Conservation (phyloP, 208 protist species). For the Histomonas meleagridis region DNA sequence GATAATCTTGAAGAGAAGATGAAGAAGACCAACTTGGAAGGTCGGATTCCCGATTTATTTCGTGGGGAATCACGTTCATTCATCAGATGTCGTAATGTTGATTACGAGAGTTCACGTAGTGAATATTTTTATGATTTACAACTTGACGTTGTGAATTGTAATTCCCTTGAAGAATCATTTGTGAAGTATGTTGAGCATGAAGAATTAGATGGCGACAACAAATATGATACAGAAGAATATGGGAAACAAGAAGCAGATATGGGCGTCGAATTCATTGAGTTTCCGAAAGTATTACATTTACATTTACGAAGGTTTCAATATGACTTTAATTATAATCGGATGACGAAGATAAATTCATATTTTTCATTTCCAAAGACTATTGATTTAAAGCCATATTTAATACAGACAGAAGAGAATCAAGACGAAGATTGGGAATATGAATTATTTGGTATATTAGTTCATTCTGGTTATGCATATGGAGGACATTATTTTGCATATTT, state of each 20-base stretch:
- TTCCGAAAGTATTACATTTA: slow-evolving; percentile 67
- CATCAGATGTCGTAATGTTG: slow-evolving; percentile 67
- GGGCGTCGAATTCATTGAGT: slow-evolving; percentile 56
- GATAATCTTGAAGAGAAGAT: slow-evolving; percentile 73
- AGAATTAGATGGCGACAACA: not conserved
- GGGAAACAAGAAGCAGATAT: slow-evolving; percentile 59
- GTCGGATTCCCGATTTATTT: slow-evolving; percentile 31
- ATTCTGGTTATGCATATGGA: not conserved
- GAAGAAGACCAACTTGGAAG: slow-evolving; percentile 54
- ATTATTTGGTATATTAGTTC: not conserved
- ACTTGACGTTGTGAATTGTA: slow-evolving; percentile 63
- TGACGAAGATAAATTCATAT: slow-evolving; percentile 59
- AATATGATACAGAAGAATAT: not conserved
- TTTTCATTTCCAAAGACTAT: not conserved
- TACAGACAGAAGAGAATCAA: not conserved
- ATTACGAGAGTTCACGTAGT: slow-evolving; percentile 57
- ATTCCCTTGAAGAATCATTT: slow-evolving; percentile 43
- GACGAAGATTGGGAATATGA: not conserved
- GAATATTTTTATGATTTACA: slow-evolving; percentile 60
- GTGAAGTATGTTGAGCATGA: not conserved
- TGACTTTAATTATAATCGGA: slow-evolving; percentile 57
- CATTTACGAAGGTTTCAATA: slow-evolving; percentile 73
- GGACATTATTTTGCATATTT: slow-evolving; percentile 38
- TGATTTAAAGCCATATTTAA: not conserved
- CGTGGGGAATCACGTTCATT: slow-evolving; percentile 50